phyloP scores from a whole-genome alignment of 2,329 filamentous ascomycete species.

The Anthostomella pinea region DNA sequence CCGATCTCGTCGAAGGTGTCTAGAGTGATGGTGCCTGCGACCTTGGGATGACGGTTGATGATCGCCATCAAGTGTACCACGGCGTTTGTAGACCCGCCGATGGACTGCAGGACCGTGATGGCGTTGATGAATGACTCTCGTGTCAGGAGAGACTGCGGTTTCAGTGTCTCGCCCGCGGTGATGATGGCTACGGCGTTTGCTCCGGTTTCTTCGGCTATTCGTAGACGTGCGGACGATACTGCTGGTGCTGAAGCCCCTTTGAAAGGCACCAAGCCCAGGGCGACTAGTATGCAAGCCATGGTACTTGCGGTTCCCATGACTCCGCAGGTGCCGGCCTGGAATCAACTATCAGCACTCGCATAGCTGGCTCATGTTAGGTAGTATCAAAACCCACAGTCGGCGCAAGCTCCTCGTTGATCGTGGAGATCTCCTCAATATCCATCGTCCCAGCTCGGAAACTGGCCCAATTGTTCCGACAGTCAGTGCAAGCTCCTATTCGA shows the following conservation, averaged over 20 bases:
- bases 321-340: constrained; percentile 71
- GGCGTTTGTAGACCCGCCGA: constrained; percentile 82
- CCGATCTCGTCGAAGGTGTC: constrained; percentile 78
- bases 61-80: constrained; percentile 86
- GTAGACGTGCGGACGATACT: constrained; percentile 72
- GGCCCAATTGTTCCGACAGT: constrained; percentile 73
- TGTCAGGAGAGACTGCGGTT: constrained; percentile 67
- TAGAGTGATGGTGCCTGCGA: constrained; percentile 63
- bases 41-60: constrained; percentile 66
- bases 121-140: constrained; percentile 80
- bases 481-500: constrained; percentile 70
- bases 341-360: constrained; percentile 3
- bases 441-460: constrained; percentile 62
- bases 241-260: constrained; percentile 77
- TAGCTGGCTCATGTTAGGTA: background rate
- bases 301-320: constrained; percentile 93
- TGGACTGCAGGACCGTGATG: constrained; percentile 79
- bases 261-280: constrained; percentile 76
- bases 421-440: constrained; percentile 69
- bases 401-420: constrained; percentile 69
- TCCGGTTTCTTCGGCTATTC: constrained; percentile 72
- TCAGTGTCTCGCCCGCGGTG: constrained; percentile 62
- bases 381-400: constrained; percentile 52
- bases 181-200: constrained; percentile 67
- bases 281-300: constrained; percentile 82